Evolutionary conservation across 176 grass and related monocot species (phyloP).

Genomic region (Puya raimondii): DNA sequence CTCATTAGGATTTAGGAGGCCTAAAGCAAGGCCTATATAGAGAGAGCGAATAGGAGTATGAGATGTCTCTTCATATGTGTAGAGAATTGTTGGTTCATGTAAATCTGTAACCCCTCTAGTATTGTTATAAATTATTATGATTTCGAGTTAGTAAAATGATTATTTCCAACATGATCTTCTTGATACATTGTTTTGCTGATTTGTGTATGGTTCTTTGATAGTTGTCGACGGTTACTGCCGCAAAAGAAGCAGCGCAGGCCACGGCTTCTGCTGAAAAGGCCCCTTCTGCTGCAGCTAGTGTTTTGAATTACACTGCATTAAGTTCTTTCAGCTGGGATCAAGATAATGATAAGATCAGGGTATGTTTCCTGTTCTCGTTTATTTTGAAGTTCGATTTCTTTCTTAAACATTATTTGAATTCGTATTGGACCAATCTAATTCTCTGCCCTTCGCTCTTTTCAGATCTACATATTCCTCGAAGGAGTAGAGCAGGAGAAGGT

Average conservation of each 20-base stretch:
- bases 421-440: constrained; percentile 17
- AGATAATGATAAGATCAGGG: constrained; percentile 80
- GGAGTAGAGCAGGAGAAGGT: constrained; percentile 57
- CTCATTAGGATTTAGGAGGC: no score
- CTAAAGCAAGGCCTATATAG: no score
- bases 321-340: constrained; percentile 93
- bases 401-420: no score
- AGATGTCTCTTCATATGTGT: no score
- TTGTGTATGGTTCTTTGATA: not conserved
- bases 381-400: not conserved
- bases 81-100: no score
- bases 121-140: not conserved
- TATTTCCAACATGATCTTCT: not conserved
- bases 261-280: constrained; percentile 9
- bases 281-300: constrained; percentile 6
- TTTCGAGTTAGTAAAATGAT: not conserved
- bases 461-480: constrained; percentile 66
- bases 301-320: constrained; percentile 47
- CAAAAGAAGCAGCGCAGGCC: constrained; percentile 15
- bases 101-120: no score
- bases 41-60: no score
- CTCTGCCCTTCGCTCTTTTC: not conserved
- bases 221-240: constrained; percentile 23
- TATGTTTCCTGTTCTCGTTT: constrained; percentile 14
- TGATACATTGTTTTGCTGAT: not conserved